Evolutionary conservation across 331 rosid species (phyloP).

Genomic region (Quercus lobata): DNA sequence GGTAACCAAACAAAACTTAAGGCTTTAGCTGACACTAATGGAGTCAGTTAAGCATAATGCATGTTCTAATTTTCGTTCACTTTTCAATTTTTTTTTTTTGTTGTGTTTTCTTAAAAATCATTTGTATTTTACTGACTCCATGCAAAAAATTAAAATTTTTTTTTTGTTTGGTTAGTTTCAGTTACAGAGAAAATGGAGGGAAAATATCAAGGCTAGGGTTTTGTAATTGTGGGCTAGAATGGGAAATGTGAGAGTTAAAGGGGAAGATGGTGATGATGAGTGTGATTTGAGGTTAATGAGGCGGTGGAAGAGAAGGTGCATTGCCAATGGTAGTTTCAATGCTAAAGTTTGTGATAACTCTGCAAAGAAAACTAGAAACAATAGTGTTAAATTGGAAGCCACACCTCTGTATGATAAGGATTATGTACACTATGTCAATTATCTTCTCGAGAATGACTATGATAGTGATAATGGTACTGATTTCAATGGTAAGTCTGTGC

Average conservation of each 20-base stretch:
- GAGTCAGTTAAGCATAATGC: too few relatives aligned
- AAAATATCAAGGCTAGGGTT: background rate
- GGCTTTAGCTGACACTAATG: background rate
- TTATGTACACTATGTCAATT: background rate
- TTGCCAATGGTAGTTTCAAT: background rate
- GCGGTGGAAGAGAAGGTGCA: constrained; percentile 8
- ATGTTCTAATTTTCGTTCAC: too few relatives aligned
- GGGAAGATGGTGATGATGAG: background rate
- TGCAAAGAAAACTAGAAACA: background rate
- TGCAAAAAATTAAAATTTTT: background rate
- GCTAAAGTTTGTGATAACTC: background rate
- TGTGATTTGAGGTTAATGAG: constrained; percentile 14
- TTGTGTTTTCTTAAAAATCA: background rate
- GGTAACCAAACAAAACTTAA: background rate
- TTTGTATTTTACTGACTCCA: background rate
- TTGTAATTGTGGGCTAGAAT: background rate
- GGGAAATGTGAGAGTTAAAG: background rate
- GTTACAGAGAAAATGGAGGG: background rate
- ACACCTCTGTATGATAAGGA: background rate
- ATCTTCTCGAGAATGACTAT: background rate
- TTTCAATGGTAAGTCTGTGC: background rate
- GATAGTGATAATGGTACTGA: background rate
- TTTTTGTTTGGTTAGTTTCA: background rate
- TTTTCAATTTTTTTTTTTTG: background rate
- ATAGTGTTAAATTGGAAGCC: background rate